Conservation (phyloP, 2,329 filamentous ascomycete species). For the Exophiala sp. region DNA sequence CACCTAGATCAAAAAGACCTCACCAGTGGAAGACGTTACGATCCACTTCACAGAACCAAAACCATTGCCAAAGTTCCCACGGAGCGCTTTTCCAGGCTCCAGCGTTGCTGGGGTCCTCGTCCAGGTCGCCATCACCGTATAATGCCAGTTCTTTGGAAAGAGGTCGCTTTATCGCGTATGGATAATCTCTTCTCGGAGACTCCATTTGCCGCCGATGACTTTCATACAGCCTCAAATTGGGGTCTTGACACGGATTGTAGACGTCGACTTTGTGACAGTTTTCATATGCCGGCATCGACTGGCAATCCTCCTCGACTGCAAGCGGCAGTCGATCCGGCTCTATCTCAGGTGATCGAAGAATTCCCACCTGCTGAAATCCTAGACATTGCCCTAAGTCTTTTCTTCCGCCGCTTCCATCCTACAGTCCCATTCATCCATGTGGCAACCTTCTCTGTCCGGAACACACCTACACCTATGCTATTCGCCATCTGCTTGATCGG, state of each 20-base stretch:
- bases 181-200: conserved; percentile 38
- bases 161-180: conserved; percentile 34
- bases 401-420: conserved; percentile 50
- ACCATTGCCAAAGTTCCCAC: conserved; percentile 34
- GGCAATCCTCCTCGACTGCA: conserved; percentile 21
- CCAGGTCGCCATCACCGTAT: conserved; percentile 36
- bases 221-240: conserved; percentile 22
- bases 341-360: conserved; percentile 29
- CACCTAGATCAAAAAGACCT: conserved; percentile 15
- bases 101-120: conserved; percentile 40
- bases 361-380: conserved; percentile 50
- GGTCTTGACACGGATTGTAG: conserved; percentile 42
- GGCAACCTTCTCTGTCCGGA: conserved; percentile 48
- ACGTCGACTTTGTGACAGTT: conserved; percentile 36
- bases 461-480: conserved; percentile 43
- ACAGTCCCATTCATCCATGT: conserved; percentile 50
- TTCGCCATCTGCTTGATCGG: conserved; percentile 51
- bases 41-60: conserved; percentile 16
- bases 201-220: conserved; percentile 20
- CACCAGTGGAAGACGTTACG: conserved; percentile 6
- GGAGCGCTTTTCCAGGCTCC: conserved; percentile 40
- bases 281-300: conserved; percentile 30
- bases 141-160: conserved; percentile 40
- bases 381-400: conserved; percentile 50
- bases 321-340: conserved; percentile 28